Evolutionary conservation across 192 early-diverging fungal species (phyloP).

Genomic region (Paraglomus brasilianum): DNA sequence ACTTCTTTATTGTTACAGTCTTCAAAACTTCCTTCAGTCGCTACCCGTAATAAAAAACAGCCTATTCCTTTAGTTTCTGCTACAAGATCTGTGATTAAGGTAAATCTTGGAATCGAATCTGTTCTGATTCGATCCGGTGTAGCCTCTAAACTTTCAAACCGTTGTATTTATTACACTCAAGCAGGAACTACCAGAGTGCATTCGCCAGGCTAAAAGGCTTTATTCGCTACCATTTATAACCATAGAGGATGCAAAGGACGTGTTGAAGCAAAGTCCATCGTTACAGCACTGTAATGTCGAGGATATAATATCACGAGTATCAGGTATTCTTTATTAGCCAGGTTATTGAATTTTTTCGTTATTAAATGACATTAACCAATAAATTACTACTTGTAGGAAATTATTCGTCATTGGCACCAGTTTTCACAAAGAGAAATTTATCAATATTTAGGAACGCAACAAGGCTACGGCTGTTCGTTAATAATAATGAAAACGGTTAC

Average conservation of each 20-base stretch:
- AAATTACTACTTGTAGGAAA: too few species aligned
- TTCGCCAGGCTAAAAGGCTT: not conserved
- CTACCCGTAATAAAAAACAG: conserved; percentile 11
- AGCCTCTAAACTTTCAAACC: not conserved
- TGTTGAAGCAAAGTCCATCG: too few species aligned
- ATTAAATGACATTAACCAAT: too few species aligned
- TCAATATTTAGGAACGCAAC: not conserved
- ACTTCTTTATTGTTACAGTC: conserved; percentile 28
- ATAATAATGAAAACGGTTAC: not conserved
- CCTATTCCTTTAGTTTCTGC: not conserved
- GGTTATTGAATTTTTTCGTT: too few species aligned
- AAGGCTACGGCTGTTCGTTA: not conserved
- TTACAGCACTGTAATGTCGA: too few species aligned
- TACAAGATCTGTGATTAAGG: conserved; percentile 9
- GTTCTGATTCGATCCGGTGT: not conserved
- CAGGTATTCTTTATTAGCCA: too few species aligned
- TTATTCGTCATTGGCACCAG: too few species aligned
- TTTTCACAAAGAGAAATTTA: too few species aligned
- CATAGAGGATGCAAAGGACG: not conserved
- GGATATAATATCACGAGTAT: too few species aligned
- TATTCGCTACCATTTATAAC: not conserved
- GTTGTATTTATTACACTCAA: not conserved
- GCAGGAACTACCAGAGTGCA: conserved; percentile 24
- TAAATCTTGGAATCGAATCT: not conserved
- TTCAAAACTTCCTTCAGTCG: conserved; percentile 28